Conservation (phyloP, 1,284 basidiomycete species). For the Microbotryum intermedium region DNA sequence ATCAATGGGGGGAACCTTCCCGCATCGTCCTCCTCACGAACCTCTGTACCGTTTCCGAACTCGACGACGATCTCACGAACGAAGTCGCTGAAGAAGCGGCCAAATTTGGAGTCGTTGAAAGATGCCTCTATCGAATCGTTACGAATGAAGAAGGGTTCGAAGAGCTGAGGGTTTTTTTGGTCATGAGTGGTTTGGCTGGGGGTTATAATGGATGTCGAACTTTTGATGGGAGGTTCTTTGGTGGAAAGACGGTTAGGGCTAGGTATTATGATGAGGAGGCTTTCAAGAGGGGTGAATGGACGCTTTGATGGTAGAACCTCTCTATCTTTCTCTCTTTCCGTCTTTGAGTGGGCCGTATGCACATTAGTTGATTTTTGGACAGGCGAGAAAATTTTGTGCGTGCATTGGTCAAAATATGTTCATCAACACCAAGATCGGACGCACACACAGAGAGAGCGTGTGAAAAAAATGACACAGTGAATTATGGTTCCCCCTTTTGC, state of each 20-base stretch:
- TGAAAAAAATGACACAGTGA: too few relatives aligned
- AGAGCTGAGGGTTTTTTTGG: constrained; percentile 77
- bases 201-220: constrained; percentile 90
- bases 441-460: too few relatives aligned
- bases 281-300: constrained; percentile 6
- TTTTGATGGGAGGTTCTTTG: constrained; percentile 83
- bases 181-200: constrained; percentile 60
- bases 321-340: too few relatives aligned
- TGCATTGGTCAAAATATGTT: too few relatives aligned
- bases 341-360: too few relatives aligned
- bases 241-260: constrained; percentile 59
- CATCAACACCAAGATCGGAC: too few relatives aligned
- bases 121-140: constrained; percentile 30
- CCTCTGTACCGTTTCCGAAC: constrained; percentile 68
- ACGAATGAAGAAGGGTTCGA: constrained; percentile 51
- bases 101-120: constrained; percentile 47
- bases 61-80: constrained; percentile 72
- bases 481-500: too few relatives aligned
- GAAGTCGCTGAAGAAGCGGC: constrained; percentile 86
- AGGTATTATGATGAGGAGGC: constrained; percentile 31
- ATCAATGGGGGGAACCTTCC: constrained; percentile 61
- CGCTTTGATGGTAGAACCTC: too few relatives aligned
- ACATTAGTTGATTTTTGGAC: too few relatives aligned
- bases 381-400: too few relatives aligned
- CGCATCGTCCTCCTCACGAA: constrained; percentile 79